Evolutionary conservation across 2,329 filamentous ascomycete species (phyloP), one percentile per base, ranked within the genome.

Genomic region (Aspergillus persii): DNA sequence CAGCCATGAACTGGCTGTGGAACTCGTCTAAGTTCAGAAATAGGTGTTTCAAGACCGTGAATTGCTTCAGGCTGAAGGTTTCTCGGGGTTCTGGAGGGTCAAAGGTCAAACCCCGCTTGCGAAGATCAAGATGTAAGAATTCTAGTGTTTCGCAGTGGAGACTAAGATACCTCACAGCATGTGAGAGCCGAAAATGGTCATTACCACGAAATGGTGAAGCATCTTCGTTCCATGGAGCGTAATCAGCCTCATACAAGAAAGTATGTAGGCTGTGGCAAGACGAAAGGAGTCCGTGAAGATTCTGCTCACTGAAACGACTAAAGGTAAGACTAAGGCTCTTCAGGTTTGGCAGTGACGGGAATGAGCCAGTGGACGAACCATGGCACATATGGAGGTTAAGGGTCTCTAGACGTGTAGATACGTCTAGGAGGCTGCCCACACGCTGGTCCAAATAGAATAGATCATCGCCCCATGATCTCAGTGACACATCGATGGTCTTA

Each of bases 321-420:
- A 7, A 47, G n/a, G 53, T 61, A 30, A 59, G 53, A 26, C 57
- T 26, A 50, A 61, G 11, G 41, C 8, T 23, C 27, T 53, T 53
- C 7, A 61, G 59, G 9, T 56, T 54, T 2, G 59, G 57, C 18
- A 61, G 39, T 15, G 39, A 57, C 27, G 53, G 60, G 7, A 59
- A 50, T 4, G 50, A 11, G 4, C n/a, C 8, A 4, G 3, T 4
- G 12, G 47, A n/a, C 6, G 26, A 27, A 6, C 46, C 44, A 41
- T 48, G n/a, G 48, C 60, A 61, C 53, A 18, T 56, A 33, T 62
- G 57, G 1, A 62, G 53, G 23, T 59, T 62, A 18, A 62, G 57
- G 8, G 57, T 54, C 26, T 57, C 53, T 7, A 62, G 57, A 12
- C 11, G 23, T 11, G 44, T 39, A 46, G 49, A 56, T 15, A 57